Conservation (phyloP, 148 eudicot genomes). For the Camellia sinensis region DNA sequence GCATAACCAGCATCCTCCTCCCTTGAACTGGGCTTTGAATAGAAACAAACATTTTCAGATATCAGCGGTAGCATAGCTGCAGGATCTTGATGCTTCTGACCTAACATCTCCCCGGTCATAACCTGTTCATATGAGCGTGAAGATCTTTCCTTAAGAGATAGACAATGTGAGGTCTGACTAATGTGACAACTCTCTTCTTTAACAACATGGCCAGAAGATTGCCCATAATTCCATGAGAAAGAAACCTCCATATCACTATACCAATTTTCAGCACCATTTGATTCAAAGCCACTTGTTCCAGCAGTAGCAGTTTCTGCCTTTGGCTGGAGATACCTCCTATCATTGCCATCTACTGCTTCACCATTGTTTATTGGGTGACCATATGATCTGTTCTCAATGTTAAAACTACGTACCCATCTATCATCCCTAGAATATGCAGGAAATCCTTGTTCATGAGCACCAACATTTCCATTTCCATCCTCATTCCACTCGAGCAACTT, state of each 20-base stretch:
- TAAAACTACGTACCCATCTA: slow-evolving; percentile 7
- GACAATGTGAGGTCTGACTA: not conserved
- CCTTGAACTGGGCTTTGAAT: not conserved
- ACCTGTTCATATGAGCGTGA: slow-evolving; percentile 1
- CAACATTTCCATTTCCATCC: not conserved
- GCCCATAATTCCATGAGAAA: not conserved
- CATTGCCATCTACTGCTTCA: not conserved
- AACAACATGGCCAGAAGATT: slow-evolving; percentile 1
- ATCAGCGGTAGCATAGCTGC: not conserved
- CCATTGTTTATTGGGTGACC: not conserved
- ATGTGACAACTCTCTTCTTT: slow-evolving; percentile 7
- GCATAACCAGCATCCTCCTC: not conserved
- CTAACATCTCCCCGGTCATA: not conserved
- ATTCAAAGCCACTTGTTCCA: not conserved
- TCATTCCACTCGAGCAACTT: slow-evolving; percentile 3
- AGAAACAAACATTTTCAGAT: not conserved
- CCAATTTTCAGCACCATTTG: slow-evolving; percentile 1
- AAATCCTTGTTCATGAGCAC: slow-evolving; percentile 1
- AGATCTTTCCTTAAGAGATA: not conserved
- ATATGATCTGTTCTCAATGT: not conserved
- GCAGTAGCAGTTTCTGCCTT: not conserved
- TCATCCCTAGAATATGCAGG: not conserved
- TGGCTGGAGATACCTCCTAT: slow-evolving; percentile 1
- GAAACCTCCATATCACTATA: slow-evolving; percentile 16
- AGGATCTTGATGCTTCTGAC: slow-evolving; percentile 1